Conservation (phyloP, 768 basidiomycete species). For the Tephrocybe sp. region DNA sequence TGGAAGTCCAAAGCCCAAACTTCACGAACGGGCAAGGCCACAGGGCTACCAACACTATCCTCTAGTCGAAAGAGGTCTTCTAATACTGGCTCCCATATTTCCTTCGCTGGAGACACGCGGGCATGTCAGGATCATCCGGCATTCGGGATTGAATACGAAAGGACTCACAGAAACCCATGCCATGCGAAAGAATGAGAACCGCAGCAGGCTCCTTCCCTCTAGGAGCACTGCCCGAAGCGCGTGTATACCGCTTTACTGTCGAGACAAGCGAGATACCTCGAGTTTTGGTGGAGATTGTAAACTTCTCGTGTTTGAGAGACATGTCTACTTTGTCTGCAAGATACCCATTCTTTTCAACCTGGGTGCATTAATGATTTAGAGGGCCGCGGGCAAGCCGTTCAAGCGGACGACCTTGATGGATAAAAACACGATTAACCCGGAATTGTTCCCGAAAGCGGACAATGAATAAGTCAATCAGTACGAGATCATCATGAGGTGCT, state of each 20-base stretch:
- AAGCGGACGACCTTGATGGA: too few species aligned
- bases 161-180: conserved; percentile 27
- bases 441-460: too few species aligned
- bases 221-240: not conserved
- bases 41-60: not conserved
- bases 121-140: not conserved
- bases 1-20: conserved; percentile 36
- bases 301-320: conserved; percentile 22
- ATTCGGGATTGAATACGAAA: too few species aligned
- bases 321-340: too few species aligned
- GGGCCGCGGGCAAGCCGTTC: too few species aligned
- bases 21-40: conserved; percentile 23
- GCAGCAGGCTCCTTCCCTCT: conserved; percentile 15
- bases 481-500: too few species aligned
- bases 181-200: conserved; percentile 25
- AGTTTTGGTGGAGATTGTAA: conserved; percentile 23
- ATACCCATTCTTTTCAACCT: too few species aligned
- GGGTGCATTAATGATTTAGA: too few species aligned
- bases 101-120: conserved; percentile 27
- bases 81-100: conserved; percentile 38
- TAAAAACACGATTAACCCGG: too few species aligned
- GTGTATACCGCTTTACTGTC: conserved; percentile 28
- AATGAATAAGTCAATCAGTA: too few species aligned
- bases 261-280: conserved; percentile 24
- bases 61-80: conserved; percentile 29